Evolutionary conservation across 2,329 filamentous ascomycete species (phyloP), one percentile per base, ranked within the genome.

Genomic region (Phyllosticta citriasiana): DNA sequence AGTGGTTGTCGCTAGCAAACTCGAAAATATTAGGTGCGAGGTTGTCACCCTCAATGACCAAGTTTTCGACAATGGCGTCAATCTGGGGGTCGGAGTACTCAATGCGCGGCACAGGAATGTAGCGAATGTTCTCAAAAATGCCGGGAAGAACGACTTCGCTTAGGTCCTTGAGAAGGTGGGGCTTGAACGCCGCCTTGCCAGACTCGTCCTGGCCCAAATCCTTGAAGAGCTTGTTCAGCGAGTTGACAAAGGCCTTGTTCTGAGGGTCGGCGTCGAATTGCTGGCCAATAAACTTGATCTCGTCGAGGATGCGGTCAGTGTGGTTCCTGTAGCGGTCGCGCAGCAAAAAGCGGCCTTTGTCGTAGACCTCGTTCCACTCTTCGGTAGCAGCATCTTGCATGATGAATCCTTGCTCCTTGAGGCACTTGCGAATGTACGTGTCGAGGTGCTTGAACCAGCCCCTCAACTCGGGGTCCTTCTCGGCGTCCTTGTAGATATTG

Each of bases 41-140:
- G 77, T 99, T 99, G 79, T 97, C 92, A 66, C 90, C 92, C 78
- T 99, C 94, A 58, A 99, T 83, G 54, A 97, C 88, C 10, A 99
- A 79, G 74, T 99, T 99, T 79, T 99, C 94, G 53, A 99, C 84
- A 56, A 97, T 84, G 56, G 88, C 88, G 74, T 99, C 94, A 57
- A 96, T 80, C 80, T 87, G 85, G 2, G 83, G 81, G 68, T 97
- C 94, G 1, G 85, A 88, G 71, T 91, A 94, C 78, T 99, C 94
- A 63, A 99, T 96, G 61, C 94, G 88, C 24, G 94, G 94, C 57
- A 99, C 84, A 3, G 94, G 91, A 14, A 99, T 83, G 74, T 99
- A 99, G 64, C 90, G 87, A 61, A 94, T 80, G 66, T 87, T 89
- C 79, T 95, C 89, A 66, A 99, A 88, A 59, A 90, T 77, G 10